Conservation (phyloP, 2,329 filamentous ascomycete species). For the Colletotrichum sp. region DNA sequence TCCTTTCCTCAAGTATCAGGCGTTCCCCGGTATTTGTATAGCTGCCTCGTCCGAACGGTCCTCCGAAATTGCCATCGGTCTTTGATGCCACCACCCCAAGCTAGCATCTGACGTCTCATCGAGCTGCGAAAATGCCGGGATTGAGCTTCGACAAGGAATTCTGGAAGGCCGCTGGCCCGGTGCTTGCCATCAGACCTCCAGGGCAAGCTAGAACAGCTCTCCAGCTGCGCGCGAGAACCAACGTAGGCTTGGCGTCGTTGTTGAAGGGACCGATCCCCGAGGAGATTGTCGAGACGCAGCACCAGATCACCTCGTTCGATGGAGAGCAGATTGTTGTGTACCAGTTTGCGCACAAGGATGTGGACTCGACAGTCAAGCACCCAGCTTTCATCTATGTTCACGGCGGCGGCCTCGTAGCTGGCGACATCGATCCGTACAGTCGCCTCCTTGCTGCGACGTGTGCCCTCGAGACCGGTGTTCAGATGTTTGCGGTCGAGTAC, state of each 20-base stretch:
- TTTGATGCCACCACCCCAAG: no score
- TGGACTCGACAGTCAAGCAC: background rate
- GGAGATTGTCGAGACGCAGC: background rate
- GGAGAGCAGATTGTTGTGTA: constrained; percentile 3
- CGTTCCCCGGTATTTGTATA: background rate
- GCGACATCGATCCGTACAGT: constrained; percentile 30
- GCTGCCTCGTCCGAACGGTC: background rate
- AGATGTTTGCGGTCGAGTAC: constrained; percentile 44
- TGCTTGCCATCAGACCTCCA: constrained; percentile 11
- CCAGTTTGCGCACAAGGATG: background rate
- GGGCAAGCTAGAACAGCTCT: background rate
- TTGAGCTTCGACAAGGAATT: constrained; percentile 13
- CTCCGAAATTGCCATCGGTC: background rate
- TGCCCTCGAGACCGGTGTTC: constrained; percentile 31
- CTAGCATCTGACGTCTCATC: background rate
- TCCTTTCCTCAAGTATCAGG: background rate
- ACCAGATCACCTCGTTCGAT: constrained; percentile 1
- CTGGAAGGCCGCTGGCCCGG: background rate
- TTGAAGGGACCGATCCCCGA: background rate
- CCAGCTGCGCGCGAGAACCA: background rate
- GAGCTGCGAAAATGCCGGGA: background rate
- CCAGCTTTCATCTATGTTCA: constrained; percentile 45
- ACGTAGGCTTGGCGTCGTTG: background rate
- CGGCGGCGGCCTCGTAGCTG: constrained; percentile 45
- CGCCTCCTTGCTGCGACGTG: background rate